phyloP scores from a whole-genome alignment of 805 yeast genomes.

The Myxozyma monticola region DNA sequence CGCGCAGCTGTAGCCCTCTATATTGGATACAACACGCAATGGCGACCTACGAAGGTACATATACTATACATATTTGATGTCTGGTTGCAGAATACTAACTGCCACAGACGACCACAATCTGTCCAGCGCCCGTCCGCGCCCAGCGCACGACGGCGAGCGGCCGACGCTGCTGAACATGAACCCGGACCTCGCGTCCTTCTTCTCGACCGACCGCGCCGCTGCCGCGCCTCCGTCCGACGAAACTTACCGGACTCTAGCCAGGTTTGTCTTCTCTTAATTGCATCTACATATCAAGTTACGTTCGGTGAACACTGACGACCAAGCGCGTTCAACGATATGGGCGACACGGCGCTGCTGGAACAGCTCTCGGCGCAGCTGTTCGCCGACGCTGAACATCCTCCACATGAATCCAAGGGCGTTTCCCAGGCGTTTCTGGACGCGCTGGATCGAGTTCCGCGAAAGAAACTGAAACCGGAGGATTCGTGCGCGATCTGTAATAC shows the following conservation, averaged over 20 bases:
- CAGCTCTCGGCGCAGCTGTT: slow-evolving; percentile 22
- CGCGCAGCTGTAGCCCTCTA: too few relatives aligned
- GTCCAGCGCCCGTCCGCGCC: not conserved
- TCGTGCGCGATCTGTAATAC: slow-evolving; percentile 85
- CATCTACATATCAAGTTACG: too few relatives aligned
- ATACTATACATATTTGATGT: not conserved
- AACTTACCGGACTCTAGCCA: slow-evolving; percentile 18
- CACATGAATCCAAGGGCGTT: slow-evolving; percentile 49
- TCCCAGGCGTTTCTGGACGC: slow-evolving; percentile 70
- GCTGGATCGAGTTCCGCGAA: slow-evolving; percentile 65
- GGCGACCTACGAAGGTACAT: slow-evolving; percentile 30
- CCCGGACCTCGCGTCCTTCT: slow-evolving; percentile 27
- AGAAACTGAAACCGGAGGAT: slow-evolving; percentile 46
- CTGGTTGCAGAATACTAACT: not conserved
- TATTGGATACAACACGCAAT: too few relatives aligned
- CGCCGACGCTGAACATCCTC: slow-evolving; percentile 20
- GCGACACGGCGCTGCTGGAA: slow-evolving; percentile 17
- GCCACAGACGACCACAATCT: slow-evolving; percentile 28
- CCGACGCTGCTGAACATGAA: slow-evolving; percentile 20
- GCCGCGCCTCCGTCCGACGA: slow-evolving; percentile 2
- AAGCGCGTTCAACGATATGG: slow-evolving; percentile 27
- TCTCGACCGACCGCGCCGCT: slow-evolving; percentile 17
- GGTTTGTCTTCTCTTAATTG: slow-evolving; percentile 5
- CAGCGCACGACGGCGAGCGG: slow-evolving; percentile 2
- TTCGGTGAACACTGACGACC: too few relatives aligned